These are phyloP conservation scores for Heterobasidion occidentale DNA, from an alignment of 1,284 basidiomycete genomes.

Conservation along the genomic window DNA sequence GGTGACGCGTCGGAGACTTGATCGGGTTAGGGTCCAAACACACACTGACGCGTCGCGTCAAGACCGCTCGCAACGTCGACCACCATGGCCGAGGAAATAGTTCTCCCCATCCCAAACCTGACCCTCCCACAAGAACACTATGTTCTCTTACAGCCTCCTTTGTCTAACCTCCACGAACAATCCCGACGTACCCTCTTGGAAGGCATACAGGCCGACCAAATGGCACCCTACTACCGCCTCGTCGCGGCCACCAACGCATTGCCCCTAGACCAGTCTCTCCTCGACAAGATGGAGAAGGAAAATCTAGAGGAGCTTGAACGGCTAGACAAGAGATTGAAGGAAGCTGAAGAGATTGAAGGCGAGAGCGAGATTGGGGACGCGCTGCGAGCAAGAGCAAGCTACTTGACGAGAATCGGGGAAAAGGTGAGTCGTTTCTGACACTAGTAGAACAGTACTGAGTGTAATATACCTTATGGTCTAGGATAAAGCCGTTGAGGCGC, in stretches of 20 bases:
- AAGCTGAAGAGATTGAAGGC: slow-evolving; percentile 88
- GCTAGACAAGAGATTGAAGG: slow-evolving; percentile 74
- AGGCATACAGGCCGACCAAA: slow-evolving; percentile 84
- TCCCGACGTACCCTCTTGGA: slow-evolving; percentile 63
- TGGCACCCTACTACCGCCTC: slow-evolving; percentile 74
- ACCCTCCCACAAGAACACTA: slow-evolving; percentile 74
- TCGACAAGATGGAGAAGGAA: slow-evolving; percentile 64
- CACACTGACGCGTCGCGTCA: slow-evolving; percentile 23
- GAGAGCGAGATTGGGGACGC: slow-evolving; percentile 92
- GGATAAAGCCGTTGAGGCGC: slow-evolving; percentile 74
- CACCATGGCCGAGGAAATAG: slow-evolving; percentile 76
- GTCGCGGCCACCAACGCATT: slow-evolving; percentile 44
- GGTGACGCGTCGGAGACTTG: neutral
- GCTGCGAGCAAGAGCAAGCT: slow-evolving; percentile 79
- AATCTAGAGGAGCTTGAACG: slow-evolving; percentile 75
- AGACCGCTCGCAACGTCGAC: slow-evolving; percentile 5
- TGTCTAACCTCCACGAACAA: slow-evolving; percentile 58
- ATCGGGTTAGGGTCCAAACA: slow-evolving; percentile 17
- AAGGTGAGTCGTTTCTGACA: slow-evolving; percentile 45
- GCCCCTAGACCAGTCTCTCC: slow-evolving; percentile 47
- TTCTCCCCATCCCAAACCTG: slow-evolving; percentile 83
- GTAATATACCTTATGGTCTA: slow-evolving; percentile 13
- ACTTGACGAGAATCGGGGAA: slow-evolving; percentile 87
- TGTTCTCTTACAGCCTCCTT: slow-evolving; percentile 54
- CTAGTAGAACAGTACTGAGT: neutral